phyloP scores from a whole-genome alignment of 805 yeast genomes.

The Candida tammaniensis region DNA sequence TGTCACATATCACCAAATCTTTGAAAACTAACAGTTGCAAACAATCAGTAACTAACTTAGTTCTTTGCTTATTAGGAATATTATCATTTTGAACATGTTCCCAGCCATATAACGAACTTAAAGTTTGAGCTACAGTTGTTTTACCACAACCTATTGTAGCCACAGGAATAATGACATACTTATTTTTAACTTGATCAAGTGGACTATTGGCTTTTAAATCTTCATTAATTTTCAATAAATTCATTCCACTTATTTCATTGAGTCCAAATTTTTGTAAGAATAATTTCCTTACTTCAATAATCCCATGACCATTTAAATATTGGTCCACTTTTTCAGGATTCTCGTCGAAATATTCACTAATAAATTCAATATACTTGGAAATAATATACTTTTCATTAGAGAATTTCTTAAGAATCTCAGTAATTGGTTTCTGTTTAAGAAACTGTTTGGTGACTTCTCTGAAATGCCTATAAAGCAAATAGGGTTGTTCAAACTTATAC shows the following conservation, averaged over 20 bases:
- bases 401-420: conserved; percentile 34
- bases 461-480: conserved; percentile 83
- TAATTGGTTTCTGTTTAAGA: conserved; percentile 25
- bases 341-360: conserved; percentile 49
- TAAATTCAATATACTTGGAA: conserved; percentile 66
- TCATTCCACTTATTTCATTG: conserved; percentile 50
- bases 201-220: conserved; percentile 21
- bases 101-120: conserved; percentile 56
- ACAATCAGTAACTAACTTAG: conserved; percentile 47
- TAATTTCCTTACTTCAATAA: conserved; percentile 65
- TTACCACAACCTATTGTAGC: conserved; percentile 96
- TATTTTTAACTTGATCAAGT: conserved; percentile 20
- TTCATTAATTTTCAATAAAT: conserved; percentile 51
- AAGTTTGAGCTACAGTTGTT: conserved; percentile 71
- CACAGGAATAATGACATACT: conserved; percentile 72
- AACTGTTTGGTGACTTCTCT: conserved; percentile 77
- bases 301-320: conserved; percentile 61
- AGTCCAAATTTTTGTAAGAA: conserved; percentile 47
- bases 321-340: conserved; percentile 46
- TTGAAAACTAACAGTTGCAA: conserved; percentile 27
- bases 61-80: conserved; percentile 45
- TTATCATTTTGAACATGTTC: conserved; percentile 83
- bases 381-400: conserved; percentile 59
- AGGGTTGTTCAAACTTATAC: conserved; percentile 94
- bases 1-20: conserved; percentile 67